phyloP scores from a whole-genome alignment of 805 yeast species.

The Diddensiella transvaalensis region DNA sequence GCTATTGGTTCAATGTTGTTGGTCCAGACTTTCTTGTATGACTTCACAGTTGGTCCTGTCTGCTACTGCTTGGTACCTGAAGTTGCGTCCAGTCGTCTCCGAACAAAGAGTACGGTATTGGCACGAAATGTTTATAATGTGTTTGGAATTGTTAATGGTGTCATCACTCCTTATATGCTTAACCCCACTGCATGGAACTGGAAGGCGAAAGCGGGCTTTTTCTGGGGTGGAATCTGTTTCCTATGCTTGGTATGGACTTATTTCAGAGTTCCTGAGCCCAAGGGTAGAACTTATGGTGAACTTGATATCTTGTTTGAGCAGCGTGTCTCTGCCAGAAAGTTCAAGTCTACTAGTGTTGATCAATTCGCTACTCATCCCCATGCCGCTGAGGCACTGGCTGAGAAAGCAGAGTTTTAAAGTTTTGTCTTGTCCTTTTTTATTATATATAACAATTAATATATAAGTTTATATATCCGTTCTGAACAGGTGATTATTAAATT shows the following conservation, averaged over 20 bases:
- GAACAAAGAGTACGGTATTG: conserved; percentile 41
- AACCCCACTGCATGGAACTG: conserved; percentile 44
- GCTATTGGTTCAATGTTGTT: conserved; percentile 43
- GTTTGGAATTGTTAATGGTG: conserved; percentile 16
- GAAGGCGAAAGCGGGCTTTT: conserved; percentile 46
- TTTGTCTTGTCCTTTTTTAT: neutral
- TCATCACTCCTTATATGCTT: conserved; percentile 42
- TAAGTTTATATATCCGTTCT: too few relatives aligned
- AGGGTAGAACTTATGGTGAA: conserved; percentile 54
- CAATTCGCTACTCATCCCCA: conserved; percentile 1
- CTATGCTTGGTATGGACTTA: conserved; percentile 41
- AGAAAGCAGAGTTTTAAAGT: neutral
- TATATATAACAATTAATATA: neutral
- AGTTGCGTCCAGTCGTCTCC: conserved; percentile 38
- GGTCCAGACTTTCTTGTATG: conserved; percentile 43
- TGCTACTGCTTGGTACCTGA: conserved; percentile 40
- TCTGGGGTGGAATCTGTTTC: conserved; percentile 39
- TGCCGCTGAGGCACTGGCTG: neutral
- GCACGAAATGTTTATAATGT: conserved; percentile 34
- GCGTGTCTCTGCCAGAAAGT: conserved; percentile 29
- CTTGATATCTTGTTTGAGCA: conserved; percentile 49
- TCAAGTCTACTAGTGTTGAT: conserved; percentile 10
- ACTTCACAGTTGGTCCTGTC: conserved; percentile 43
- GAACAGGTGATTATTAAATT: too few relatives aligned
- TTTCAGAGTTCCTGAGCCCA: conserved; percentile 56